Percentiles rank a stretch among this genome's conserved stretches.
These are phyloP conservation scores for Isoetes taiwanensis DNA, from an alignment of 75 land plant genomes.

Conservation along the genomic window DNA sequence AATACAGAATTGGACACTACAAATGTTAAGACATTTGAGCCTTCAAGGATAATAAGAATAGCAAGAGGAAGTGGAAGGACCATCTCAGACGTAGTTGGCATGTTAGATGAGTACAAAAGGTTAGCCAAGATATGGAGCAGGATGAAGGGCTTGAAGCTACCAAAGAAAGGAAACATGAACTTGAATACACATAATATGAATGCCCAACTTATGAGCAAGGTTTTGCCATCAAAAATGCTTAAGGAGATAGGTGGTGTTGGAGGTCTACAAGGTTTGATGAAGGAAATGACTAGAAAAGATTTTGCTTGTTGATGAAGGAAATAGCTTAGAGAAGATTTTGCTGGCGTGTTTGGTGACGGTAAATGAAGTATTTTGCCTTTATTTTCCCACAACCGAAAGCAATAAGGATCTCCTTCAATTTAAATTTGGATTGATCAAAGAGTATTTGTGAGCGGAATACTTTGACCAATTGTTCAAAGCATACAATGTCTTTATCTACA, in stretches of 20 bases:
- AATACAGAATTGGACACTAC: constrained; percentile 84
- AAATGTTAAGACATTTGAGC: constrained; percentile 81
- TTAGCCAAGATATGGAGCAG: constrained; percentile 94
- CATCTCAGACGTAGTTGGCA: constrained; percentile 56
- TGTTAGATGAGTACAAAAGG: constrained; percentile 89
- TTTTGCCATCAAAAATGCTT: constrained; percentile 84
- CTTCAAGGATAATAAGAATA: constrained; percentile 62
- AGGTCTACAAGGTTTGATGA: constrained; percentile 85
- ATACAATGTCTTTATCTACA: no score
- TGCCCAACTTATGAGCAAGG: constrained; percentile 95
- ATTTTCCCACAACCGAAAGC: no score
- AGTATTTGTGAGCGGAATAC: no score
- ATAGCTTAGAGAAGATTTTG: constrained; percentile 43
- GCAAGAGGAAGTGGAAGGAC: constrained; percentile 76
- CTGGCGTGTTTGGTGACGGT: constrained; percentile 75
- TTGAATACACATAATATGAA: constrained; percentile 87
- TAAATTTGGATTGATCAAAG: no score
- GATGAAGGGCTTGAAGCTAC: constrained; percentile 97
- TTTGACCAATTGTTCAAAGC: no score
- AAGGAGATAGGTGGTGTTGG: constrained; percentile 93
- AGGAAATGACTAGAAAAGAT: no score
- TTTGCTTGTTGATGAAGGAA: no score
- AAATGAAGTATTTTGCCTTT: no score
- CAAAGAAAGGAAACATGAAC: constrained; percentile 98
- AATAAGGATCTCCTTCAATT: no score